phyloP scores from a whole-genome alignment of 106 monocot species.

The Apostasia shenzhenica region DNA sequence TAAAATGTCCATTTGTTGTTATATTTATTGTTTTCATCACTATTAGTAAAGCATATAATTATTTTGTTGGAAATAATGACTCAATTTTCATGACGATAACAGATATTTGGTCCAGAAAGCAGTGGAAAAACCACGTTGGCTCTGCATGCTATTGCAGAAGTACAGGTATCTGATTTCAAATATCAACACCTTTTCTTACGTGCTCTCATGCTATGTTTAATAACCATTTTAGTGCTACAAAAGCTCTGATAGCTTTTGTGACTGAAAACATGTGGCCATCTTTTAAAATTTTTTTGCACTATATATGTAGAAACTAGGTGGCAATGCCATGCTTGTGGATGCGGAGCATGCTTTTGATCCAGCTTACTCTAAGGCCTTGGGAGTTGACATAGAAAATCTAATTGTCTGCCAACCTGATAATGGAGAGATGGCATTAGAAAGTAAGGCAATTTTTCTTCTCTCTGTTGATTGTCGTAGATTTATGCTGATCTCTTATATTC shows the following conservation, averaged over 20 bases:
- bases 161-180: constrained; percentile 54
- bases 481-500: not conserved
- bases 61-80: no score
- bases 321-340: constrained; percentile 99
- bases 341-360: constrained; percentile 99
- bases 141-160: constrained; percentile 97
- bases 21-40: no score
- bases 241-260: no score
- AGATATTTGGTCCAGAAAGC: constrained; percentile 98
- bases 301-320: constrained; percentile 77
- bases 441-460: constrained; percentile 28
- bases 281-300: not conserved
- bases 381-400: constrained; percentile 94
- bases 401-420: constrained; percentile 99
- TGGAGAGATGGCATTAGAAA: constrained; percentile 98
- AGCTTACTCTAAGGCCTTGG: constrained; percentile 85
- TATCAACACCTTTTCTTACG: not conserved
- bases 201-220: not conserved
- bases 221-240: no score
- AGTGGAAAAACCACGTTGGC: constrained; percentile 97
- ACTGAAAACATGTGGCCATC: no score
- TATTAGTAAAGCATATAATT: no score
- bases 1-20: no score
- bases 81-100: not conserved
- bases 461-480: not conserved